phyloP scores from a whole-genome alignment of 2,329 filamentous ascomycete genomes.

The Apiospora aurea region DNA sequence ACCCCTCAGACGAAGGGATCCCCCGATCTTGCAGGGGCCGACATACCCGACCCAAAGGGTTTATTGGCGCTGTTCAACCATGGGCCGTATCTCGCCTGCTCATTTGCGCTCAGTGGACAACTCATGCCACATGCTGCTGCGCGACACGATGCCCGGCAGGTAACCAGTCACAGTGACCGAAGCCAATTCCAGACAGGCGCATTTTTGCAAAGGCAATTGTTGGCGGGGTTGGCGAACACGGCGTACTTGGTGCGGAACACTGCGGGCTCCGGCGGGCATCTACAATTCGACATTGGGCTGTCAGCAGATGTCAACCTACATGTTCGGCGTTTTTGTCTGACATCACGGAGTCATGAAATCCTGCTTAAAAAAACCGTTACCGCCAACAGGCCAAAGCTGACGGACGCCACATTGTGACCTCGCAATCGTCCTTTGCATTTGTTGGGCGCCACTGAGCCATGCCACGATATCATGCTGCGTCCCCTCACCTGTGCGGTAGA shows the following conservation, averaged over 20 bases:
- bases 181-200: not conserved
- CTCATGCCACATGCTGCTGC: conserved; percentile 10
- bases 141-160: conserved; percentile 1
- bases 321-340: not conserved
- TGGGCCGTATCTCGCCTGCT: not conserved
- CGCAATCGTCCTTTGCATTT: not conserved
- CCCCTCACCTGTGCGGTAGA: not conserved
- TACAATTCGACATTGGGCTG: not conserved
- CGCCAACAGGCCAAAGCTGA: not conserved
- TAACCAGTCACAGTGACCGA: conserved; percentile 3
- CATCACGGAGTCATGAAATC: not conserved
- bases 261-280: not conserved
- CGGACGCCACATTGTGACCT: not conserved
- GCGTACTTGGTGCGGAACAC: not conserved
- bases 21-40: not conserved
- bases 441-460: not conserved
- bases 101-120: not conserved
- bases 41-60: not conserved
- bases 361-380: not conserved
- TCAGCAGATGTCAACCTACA: not conserved
- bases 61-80: not conserved
- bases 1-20: not conserved
- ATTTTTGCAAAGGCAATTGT: not conserved
- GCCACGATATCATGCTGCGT: not conserved
- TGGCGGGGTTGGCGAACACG: not conserved